These are phyloP conservation scores for Verticillium nubilum DNA, from an alignment of 2,329 filamentous ascomycete genomes.

Conservation along the genomic window DNA sequence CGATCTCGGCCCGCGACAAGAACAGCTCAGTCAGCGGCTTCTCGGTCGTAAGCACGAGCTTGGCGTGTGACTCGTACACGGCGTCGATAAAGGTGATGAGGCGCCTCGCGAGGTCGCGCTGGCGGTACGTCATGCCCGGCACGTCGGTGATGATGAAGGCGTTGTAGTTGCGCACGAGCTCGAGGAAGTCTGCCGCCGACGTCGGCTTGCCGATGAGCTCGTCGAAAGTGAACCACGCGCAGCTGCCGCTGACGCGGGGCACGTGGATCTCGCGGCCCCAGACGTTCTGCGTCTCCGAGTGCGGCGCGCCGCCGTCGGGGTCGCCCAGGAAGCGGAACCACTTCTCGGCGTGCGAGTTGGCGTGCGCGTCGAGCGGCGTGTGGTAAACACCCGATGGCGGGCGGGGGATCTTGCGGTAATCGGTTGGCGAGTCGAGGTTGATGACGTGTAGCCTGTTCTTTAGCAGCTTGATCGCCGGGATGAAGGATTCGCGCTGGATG, in stretches of 20 bases:
- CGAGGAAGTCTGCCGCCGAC: slow-evolving; percentile 91
- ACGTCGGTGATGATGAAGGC: slow-evolving; percentile 89
- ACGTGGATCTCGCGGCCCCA: slow-evolving; percentile 92
- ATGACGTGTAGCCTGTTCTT: slow-evolving; percentile 81
- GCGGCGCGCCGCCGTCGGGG: slow-evolving; percentile 67
- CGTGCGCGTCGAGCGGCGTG: slow-evolving; percentile 74
- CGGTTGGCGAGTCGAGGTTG: slow-evolving; percentile 90
- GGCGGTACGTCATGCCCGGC: slow-evolving; percentile 81
- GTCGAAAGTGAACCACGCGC: slow-evolving; percentile 87
- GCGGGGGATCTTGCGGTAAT: slow-evolving; percentile 94
- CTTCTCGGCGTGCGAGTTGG: slow-evolving; percentile 76
- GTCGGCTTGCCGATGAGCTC: slow-evolving; percentile 86
- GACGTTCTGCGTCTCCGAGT: slow-evolving; percentile 72
- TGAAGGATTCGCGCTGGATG: slow-evolving; percentile 90
- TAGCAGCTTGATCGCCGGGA: slow-evolving; percentile 90
- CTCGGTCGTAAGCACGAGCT: slow-evolving; percentile 86
- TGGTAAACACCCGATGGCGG: slow-evolving; percentile 94
- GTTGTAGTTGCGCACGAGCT: slow-evolving; percentile 84
- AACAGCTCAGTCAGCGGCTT: slow-evolving; percentile 84
- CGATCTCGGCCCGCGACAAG: slow-evolving; percentile 65
- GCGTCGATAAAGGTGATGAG: slow-evolving; percentile 99
- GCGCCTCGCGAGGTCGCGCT: slow-evolving; percentile 80
- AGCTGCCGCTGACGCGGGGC: slow-evolving; percentile 79
- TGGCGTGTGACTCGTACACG: slow-evolving; percentile 88
- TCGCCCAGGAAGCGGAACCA: slow-evolving; percentile 97